Evolutionary conservation across 805 yeast species (phyloP).

Genomic region (Starmerella lactis-condensi): DNA sequence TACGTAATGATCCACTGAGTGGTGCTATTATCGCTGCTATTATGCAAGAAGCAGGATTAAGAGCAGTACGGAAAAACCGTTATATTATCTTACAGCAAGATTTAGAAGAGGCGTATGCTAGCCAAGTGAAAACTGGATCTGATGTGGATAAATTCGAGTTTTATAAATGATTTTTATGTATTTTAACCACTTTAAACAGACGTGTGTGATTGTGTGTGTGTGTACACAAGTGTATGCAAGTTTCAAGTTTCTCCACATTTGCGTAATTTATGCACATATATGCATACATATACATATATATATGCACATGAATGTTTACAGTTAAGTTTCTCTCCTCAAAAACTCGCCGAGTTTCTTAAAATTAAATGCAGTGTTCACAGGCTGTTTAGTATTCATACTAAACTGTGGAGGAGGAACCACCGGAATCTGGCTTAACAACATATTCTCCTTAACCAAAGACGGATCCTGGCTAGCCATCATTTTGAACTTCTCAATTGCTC

Average conservation of each 20-base stretch:
- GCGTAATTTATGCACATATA: too few relatives aligned
- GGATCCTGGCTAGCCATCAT: slow-evolving; percentile 13
- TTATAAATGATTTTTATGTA: slow-evolving; percentile 41
- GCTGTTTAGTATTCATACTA: too few relatives aligned
- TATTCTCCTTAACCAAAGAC: slow-evolving; percentile 8
- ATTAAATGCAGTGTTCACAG: not conserved
- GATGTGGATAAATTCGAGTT: slow-evolving; percentile 96
- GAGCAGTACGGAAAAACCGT: slow-evolving; percentile 96
- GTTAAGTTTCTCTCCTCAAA: slow-evolving; percentile 10
- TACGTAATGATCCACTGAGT: slow-evolving; percentile 89
- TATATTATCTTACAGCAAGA: slow-evolving; percentile 91
- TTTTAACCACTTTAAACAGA: too few relatives aligned
- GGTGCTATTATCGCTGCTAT: slow-evolving; percentile 96
- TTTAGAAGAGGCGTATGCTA: slow-evolving; percentile 90
- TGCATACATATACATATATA: too few relatives aligned
- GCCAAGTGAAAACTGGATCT: slow-evolving; percentile 87
- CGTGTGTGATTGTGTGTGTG: too few relatives aligned
- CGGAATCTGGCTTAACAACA: slow-evolving; percentile 10
- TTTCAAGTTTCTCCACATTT: too few relatives aligned
- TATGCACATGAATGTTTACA: too few relatives aligned
- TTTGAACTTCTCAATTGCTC: slow-evolving; percentile 15
- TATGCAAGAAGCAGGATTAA: slow-evolving; percentile 98
- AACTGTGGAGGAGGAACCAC: slow-evolving; percentile 10
- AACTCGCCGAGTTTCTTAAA: slow-evolving; percentile 11
- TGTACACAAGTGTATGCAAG: too few relatives aligned